Percentiles rank a stretch among this genome's conserved stretches.
Evolutionary conservation across 106 monocot genomes (phyloP).

Genomic region (Triglochin maritima): DNA sequence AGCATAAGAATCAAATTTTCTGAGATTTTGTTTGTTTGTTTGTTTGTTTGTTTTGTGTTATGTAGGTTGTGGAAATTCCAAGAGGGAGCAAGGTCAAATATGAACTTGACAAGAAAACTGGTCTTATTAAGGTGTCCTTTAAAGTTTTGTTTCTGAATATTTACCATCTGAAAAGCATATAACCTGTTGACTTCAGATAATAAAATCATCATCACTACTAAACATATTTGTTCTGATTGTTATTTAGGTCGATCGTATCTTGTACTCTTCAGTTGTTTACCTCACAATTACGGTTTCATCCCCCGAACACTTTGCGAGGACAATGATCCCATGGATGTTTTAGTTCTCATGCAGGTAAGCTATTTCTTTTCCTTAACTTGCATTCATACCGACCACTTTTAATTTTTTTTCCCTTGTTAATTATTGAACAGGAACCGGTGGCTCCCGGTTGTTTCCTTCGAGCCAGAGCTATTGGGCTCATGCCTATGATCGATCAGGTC

Average conservation of each 20-base stretch:
- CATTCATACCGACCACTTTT: neutral
- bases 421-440: slow-evolving; percentile 43
- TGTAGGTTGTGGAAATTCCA: slow-evolving; percentile 42
- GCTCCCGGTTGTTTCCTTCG: slow-evolving; percentile 60
- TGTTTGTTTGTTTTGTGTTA: neutral
- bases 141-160: neutral
- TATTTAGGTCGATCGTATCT: slow-evolving; percentile 31
- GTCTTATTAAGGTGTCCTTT: slow-evolving; percentile 32
- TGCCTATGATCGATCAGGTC: slow-evolving; percentile 48
- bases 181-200: neutral
- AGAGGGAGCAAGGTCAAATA: slow-evolving; percentile 53
- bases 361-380: neutral
- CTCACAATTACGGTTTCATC: slow-evolving; percentile 13
- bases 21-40: neutral
- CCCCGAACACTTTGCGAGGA: slow-evolving; percentile 47
- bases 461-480: slow-evolving; percentile 14
- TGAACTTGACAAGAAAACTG: slow-evolving; percentile 1
- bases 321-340: slow-evolving; percentile 35
- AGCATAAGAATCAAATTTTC: neutral
- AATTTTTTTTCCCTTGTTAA: neutral
- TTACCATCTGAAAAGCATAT: neutral
- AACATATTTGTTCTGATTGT: neutral
- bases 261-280: slow-evolving; percentile 38
- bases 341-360: slow-evolving; percentile 45
- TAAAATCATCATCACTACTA: neutral